Evolutionary conservation across 306 rosid genomes (phyloP).

Genomic region (Pterocarpus macrocarpus): DNA sequence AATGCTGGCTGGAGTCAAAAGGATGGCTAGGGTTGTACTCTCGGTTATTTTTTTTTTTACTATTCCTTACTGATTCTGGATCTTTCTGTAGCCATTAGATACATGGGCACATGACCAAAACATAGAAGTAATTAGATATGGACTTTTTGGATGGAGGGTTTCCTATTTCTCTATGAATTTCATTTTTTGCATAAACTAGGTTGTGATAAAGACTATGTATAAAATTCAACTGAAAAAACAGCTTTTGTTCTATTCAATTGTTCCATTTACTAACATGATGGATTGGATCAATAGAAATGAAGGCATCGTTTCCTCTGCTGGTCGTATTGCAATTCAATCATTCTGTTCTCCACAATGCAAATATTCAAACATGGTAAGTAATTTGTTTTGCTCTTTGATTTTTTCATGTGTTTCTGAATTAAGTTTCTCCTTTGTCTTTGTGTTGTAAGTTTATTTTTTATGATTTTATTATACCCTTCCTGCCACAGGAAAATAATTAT

Average conservation of each 20-base stretch:
- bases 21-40: no score
- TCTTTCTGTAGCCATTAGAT: not conserved
- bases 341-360: slow-evolving; percentile 88
- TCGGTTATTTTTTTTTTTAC: not conserved
- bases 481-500: slow-evolving; percentile 11
- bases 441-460: not conserved
- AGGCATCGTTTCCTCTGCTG: slow-evolving; percentile 59
- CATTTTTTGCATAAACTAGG: slow-evolving; percentile 28
- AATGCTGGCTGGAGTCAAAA: no score
- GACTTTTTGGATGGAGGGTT: not conserved
- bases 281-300: slow-evolving; percentile 56
- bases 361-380: slow-evolving; percentile 74
- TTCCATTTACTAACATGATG: slow-evolving; percentile 40
- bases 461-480: slow-evolving; percentile 9
- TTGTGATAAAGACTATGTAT: slow-evolving; percentile 22
- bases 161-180: slow-evolving; percentile 6
- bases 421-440: slow-evolving; percentile 34
- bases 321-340: slow-evolving; percentile 89
- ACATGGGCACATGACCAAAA: not conserved
- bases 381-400: slow-evolving; percentile 9
- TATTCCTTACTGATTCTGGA: slow-evolving; percentile 11
- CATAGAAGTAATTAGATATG: not conserved
- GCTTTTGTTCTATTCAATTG: slow-evolving; percentile 28
- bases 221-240: not conserved
- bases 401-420: slow-evolving; percentile 1